These are phyloP conservation scores for Glomus cerebriforme DNA, from an alignment of 192 early-diverging fungal genomes.

Conservation along the genomic window DNA sequence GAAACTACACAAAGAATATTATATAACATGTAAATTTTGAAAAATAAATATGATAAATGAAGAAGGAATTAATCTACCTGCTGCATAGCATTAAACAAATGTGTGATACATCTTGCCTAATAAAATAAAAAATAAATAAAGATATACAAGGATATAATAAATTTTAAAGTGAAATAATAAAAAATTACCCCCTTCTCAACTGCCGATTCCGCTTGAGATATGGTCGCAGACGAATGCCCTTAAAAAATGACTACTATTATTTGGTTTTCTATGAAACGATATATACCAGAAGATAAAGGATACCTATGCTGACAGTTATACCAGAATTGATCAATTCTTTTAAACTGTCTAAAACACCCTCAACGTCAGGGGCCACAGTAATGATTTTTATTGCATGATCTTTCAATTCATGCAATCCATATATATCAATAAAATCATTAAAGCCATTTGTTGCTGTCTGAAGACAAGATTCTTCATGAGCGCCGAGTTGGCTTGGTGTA, in stretches of 20 bases:
- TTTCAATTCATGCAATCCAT: conserved; percentile 49
- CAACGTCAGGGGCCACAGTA: conserved; percentile 79
- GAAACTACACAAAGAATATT: conserved; percentile 54
- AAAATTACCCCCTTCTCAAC: conserved; percentile 57
- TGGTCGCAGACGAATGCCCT: conserved; percentile 69
- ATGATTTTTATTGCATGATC: conserved; percentile 66
- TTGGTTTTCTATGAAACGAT: background rate
- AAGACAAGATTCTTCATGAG: conserved; percentile 67
- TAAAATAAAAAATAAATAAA: background rate
- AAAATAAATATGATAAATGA: too few species aligned
- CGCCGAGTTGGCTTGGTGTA: conserved; percentile 72
- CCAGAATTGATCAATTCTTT: conserved; percentile 63
- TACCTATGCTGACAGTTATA: conserved; percentile 67
- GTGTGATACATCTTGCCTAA: conserved; percentile 65
- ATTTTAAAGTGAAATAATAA: background rate
- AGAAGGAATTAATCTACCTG: conserved; percentile 35
- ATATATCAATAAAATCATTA: conserved; percentile 66
- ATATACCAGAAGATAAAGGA: background rate
- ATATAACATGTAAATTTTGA: background rate
- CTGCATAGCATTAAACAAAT: conserved; percentile 88
- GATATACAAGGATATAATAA: background rate
- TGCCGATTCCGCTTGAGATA: conserved; percentile 63
- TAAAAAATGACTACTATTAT: background rate
- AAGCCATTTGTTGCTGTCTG: conserved; percentile 63
- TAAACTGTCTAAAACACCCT: conserved; percentile 68